Percentiles rank a stretch among this genome's conserved stretches.
phyloP scores from a whole-genome alignment of 164 flowering plant genomes.

The Hamamelis virginiana region DNA sequence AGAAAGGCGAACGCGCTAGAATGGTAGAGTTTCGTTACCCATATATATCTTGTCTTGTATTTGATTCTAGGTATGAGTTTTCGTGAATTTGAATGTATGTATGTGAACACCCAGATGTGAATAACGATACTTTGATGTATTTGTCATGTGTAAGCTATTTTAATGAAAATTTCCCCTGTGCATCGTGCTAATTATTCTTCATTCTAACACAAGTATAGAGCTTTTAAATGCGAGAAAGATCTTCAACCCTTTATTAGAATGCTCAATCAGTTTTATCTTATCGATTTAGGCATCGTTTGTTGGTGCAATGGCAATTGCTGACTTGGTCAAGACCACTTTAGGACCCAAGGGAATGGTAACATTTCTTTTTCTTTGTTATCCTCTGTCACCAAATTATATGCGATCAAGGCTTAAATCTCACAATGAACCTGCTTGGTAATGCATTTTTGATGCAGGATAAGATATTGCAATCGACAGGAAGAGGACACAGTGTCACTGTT shows the following conservation, averaged over 20 bases:
- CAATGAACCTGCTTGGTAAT: not conserved
- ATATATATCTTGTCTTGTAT: too few species aligned
- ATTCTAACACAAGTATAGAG: not conserved
- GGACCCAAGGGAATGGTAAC: slow-evolving; percentile 98
- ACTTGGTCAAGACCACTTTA: slow-evolving; percentile 92
- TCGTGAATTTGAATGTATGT: not conserved
- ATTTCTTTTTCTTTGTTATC: not conserved
- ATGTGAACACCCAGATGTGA: too few species aligned
- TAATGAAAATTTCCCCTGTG: too few species aligned
- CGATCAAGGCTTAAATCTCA: not conserved
- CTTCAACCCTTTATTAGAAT: not conserved
- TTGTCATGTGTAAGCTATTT: too few species aligned
- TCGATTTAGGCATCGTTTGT: slow-evolving; percentile 72
- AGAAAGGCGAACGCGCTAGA: slow-evolving; percentile 97
- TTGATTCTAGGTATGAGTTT: not conserved
- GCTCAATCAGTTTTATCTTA: not conserved
- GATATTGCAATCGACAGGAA: slow-evolving; percentile 90
- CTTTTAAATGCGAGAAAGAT: not conserved
- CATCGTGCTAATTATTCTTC: too few species aligned
- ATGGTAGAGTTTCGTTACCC: slow-evolving; percentile 49
- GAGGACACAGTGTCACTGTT: slow-evolving; percentile 80
- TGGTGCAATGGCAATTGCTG: slow-evolving; percentile 98
- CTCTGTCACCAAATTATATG: not conserved
- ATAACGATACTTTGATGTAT: too few species aligned
- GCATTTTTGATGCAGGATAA: slow-evolving; percentile 60